Conservation (phyloP, 1,284 basidiomycete genomes). For the Tylopilus sp. region DNA sequence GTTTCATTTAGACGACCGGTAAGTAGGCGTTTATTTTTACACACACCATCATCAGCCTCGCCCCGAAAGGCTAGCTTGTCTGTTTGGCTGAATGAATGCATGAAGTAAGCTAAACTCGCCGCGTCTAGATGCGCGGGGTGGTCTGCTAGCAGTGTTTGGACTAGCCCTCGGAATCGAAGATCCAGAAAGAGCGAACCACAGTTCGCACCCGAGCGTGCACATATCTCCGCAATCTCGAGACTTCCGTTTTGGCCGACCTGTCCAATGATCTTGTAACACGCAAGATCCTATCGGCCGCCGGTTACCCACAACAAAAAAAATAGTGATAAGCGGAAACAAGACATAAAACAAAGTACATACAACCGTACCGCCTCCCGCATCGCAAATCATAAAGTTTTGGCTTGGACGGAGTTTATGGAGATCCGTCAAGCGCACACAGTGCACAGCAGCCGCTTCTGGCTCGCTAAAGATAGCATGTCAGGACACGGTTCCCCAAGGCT, state of each 20-base stretch:
- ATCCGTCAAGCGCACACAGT: slow-evolving; percentile 82
- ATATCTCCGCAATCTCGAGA: slow-evolving; percentile 88
- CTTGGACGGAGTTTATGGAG: slow-evolving; percentile 80
- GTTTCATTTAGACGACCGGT: slow-evolving; percentile 21
- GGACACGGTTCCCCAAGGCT: neutral
- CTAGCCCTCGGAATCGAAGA: slow-evolving; percentile 82
- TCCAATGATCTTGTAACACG: slow-evolving; percentile 85
- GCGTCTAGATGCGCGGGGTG: slow-evolving; percentile 85
- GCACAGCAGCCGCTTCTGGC: slow-evolving; percentile 87
- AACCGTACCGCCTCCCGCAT: slow-evolving; percentile 86
- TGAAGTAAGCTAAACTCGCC: slow-evolving; percentile 83
- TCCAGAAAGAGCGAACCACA: slow-evolving; percentile 88
- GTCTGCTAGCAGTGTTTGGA: slow-evolving; percentile 73
- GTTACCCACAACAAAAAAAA: slow-evolving; percentile 18
- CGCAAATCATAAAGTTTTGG: slow-evolving; percentile 84
- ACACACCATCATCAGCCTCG: slow-evolving; percentile 75
- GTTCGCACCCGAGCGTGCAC: slow-evolving; percentile 83
- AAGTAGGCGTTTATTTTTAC: slow-evolving; percentile 16
- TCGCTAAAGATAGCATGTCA: slow-evolving; percentile 56
- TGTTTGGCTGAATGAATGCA: slow-evolving; percentile 88
- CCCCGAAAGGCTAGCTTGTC: slow-evolving; percentile 83
- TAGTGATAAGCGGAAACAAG: neutral
- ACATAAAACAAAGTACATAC: slow-evolving; percentile 48
- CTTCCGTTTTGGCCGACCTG: slow-evolving; percentile 75
- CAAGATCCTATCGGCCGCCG: slow-evolving; percentile 59